Evolutionary conservation across 2,329 filamentous ascomycete species (phyloP), one percentile per base, ranked within the genome.

Genomic region (Epichloe hybrida): DNA sequence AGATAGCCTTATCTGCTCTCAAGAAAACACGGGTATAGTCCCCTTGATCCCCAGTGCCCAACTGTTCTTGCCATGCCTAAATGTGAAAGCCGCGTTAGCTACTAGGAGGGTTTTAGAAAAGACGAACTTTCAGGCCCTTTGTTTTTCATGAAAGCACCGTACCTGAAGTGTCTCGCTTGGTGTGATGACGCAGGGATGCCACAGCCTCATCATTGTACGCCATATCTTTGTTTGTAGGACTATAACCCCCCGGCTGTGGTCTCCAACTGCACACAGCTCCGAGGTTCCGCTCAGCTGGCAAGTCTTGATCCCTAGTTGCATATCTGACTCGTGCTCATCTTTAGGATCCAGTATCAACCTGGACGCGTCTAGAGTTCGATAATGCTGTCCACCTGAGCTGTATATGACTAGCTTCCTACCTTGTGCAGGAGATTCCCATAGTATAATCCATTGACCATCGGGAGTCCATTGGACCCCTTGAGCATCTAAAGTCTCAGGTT

Each of bases 381-480:
- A 89, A n/a, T 84, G 69, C 61, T 90, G 79, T 2, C 87, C 87
- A 60, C 90, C 86, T 8, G 86, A 75, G 1, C 86, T 88, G 66
- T 86, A 89, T 52, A 91, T 75, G 50, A 83, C 65, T 11, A 90
- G 63, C 56, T 76, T 80, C 62, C 83, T 81, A 5, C 83, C 82
- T 45, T 83, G 77, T 21, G 79, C 77, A 1, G 84, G 72, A 20
- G 85, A 80, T 61, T 93, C 87, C 76, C 84, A 84, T 21, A 89
- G 67, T 1, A 81, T 73, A 52, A 93, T 71, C 87, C 86, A 93
- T 56, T 74, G 75, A 3, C 86, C 86, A 63, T 88, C 83, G 1
- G 80, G 77, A 55, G 83, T 86, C 86, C 87, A 93, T 51, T 71
- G 68, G 23, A 93, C 56, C 5, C 78, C 82, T 62, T 87, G 83